These are phyloP conservation scores for Pseudozyma tsukubaensis DNA, from an alignment of 1,284 basidiomycete species.

Conservation along the genomic window DNA sequence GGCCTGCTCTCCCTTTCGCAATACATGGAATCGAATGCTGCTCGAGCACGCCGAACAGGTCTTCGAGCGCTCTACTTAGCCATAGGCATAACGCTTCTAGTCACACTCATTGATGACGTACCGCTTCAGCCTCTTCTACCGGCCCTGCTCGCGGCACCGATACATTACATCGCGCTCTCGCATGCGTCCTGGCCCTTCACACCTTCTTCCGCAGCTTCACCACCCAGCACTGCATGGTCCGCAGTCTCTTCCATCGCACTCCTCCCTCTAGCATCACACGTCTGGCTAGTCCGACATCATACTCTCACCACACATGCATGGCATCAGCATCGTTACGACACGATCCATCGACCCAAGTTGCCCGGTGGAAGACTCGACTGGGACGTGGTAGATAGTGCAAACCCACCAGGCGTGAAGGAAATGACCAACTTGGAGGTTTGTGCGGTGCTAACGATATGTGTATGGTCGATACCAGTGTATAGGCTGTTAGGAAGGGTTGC, in stretches of 20 bases:
- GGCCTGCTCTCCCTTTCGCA: constrained; percentile 41
- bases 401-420: constrained; percentile 16
- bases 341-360: constrained; percentile 23
- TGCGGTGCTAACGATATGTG: constrained; percentile 34
- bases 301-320: constrained; percentile 28
- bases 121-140: constrained; percentile 33
- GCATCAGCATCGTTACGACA: constrained; percentile 44
- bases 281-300: constrained; percentile 38
- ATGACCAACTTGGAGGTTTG: constrained; percentile 44
- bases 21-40: constrained; percentile 42
- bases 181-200: constrained; percentile 27
- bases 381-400: constrained; percentile 21
- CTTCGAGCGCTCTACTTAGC: constrained; percentile 18
- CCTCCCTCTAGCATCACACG: constrained; percentile 30
- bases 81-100: background rate
- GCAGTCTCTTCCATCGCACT: constrained; percentile 9
- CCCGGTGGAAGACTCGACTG: constrained; percentile 43
- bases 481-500: constrained; percentile 42
- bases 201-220: background rate
- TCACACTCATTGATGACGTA: constrained; percentile 20
- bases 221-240: background rate
- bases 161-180: constrained; percentile 26
- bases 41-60: constrained; percentile 23
- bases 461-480: constrained; percentile 42
- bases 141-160: background rate